These are phyloP conservation scores for Leptomonas seymouri DNA, from an alignment of 208 protist genomes.

Conservation along the genomic window DNA sequence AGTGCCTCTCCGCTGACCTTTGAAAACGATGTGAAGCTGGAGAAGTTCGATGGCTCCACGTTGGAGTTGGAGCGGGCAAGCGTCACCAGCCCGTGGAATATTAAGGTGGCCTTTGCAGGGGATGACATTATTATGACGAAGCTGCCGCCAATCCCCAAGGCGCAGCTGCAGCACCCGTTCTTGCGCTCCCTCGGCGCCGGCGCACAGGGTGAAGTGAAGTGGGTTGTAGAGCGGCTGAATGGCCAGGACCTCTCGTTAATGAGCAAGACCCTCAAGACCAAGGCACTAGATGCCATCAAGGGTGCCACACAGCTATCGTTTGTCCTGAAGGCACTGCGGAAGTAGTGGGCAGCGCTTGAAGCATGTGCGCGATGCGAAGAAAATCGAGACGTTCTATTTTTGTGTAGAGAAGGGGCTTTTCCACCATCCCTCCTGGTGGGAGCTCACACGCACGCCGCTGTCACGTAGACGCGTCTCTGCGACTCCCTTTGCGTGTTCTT, in stretches of 20 bases:
- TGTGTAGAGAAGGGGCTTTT: too few species aligned
- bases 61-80: constrained; percentile 22
- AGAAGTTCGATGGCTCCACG: constrained; percentile 24
- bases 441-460: too few species aligned
- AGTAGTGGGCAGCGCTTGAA: background rate
- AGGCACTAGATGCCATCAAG: constrained; percentile 52
- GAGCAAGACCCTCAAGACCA: constrained; percentile 34
- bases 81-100: constrained; percentile 40
- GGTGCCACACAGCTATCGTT: constrained; percentile 31
- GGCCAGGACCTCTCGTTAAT: constrained; percentile 50
- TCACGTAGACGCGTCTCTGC: too few species aligned
- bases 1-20: constrained; percentile 25
- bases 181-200: constrained; percentile 42
- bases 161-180: constrained; percentile 38
- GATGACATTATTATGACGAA: constrained; percentile 54
- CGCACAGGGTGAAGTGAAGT: constrained; percentile 41
- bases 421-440: too few species aligned
- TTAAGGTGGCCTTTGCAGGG: constrained; percentile 47
- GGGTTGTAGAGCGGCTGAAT: constrained; percentile 61
- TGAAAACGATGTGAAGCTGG: constrained; percentile 26
- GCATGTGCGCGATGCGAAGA: too few species aligned
- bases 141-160: constrained; percentile 39
- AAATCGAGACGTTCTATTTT: too few species aligned
- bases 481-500: too few species aligned
- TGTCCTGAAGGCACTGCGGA: constrained; percentile 28